phyloP scores from a whole-genome alignment of 108 stramenopile species.

The Stephanodiscus minutulus region DNA sequence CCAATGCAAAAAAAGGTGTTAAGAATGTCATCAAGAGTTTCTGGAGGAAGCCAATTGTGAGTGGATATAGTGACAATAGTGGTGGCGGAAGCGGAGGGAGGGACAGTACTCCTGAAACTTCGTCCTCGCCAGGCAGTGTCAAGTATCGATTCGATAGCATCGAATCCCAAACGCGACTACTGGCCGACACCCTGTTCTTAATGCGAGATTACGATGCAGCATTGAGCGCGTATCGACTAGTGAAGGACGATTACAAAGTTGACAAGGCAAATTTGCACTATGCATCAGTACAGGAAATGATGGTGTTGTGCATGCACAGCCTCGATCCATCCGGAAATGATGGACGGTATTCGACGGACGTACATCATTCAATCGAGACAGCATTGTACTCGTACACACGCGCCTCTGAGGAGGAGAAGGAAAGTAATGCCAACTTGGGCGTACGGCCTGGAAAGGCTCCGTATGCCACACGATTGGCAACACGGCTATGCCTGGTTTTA shows the following conservation, averaged over 20 bases:
- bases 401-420: constrained; percentile 73
- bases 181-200: constrained; percentile 88
- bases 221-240: constrained; percentile 69
- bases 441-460: constrained; percentile 60
- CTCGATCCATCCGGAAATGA: constrained; percentile 53
- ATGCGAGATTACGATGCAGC: constrained; percentile 85
- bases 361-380: constrained; percentile 64
- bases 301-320: constrained; percentile 74
- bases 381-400: constrained; percentile 75
- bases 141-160: constrained; percentile 79
- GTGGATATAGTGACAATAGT: constrained; percentile 23
- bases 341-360: constrained; percentile 29
- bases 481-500: constrained; percentile 74
- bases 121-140: constrained; percentile 13
- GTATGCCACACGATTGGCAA: constrained; percentile 70
- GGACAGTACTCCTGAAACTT: constrained; percentile 10
- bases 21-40: constrained; percentile 84
- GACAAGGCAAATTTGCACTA: constrained; percentile 77
- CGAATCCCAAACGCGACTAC: constrained; percentile 82
- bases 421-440: constrained; percentile 31
- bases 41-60: constrained; percentile 67
- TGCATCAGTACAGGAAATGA: constrained; percentile 84
- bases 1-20: constrained; percentile 85
- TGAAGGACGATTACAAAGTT: constrained; percentile 87
- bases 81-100: constrained; percentile 14